Evolutionary conservation across 2,329 filamentous ascomycete genomes (phyloP), one percentile per base, ranked within the genome.

Genomic region (Podosphaera xanthii): DNA sequence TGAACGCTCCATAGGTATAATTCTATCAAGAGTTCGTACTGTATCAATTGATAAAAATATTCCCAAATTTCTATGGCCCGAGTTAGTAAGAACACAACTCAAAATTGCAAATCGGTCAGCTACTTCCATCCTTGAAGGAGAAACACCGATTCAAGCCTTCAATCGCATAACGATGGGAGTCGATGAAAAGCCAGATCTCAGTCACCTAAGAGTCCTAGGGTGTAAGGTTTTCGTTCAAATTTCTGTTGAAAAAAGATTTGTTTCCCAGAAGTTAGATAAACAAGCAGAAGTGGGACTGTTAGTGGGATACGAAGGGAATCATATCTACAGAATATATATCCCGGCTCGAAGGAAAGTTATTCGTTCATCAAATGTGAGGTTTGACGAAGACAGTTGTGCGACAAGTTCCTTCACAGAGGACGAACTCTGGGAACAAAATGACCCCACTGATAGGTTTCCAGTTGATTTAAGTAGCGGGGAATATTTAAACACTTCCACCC

Each of bases 221-320:
- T 58, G 56, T n/a, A 50, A 58, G 36, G 12, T 33, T 2, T 58
- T 6, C 9, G 56, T 58, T 42, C 56, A 49, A 49, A 58, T 58
- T 35, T 30, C 30, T 2, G 34, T 49, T 2, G 5, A 58, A 31
- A 58, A 49, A 7, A 58, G 56, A 10, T 14, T 49, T 10, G 6
- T 49, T 10, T 58, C 56, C 14, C 56, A 35, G 12, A 58, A 58
- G 3, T 30, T 58, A 4, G 56, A 49, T 2, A 48, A 35, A 34
- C 2, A 30, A 35, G 56, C 56, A 1, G 56, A 58, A 49, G n/a
- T 48, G 1, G 56, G 56, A 1, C 34, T 49, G 8, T 14, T 58
- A 2, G 42, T 49, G 3, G 56, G 56, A 2, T 58, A 35, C 9
- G 30, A 58, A 35, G 56, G 56, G 2, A 30, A 48, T 30, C 40